These are phyloP conservation scores for Boletus tomentosulus DNA, from an alignment of 768 basidiomycete species.

Conservation along the genomic window DNA sequence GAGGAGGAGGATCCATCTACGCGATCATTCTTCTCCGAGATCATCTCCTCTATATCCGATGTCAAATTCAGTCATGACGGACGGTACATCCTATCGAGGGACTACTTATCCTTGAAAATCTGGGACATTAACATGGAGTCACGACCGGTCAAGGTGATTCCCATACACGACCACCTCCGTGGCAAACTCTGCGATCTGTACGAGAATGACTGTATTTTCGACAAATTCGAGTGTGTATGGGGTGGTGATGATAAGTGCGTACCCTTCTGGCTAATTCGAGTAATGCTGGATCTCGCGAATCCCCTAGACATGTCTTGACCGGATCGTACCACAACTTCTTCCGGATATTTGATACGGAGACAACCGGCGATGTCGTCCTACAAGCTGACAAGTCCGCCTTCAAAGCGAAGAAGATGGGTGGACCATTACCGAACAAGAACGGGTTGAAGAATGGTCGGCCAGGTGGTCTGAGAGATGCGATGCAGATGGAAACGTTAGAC, in stretches of 20 bases:
- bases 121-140: constrained; percentile 99
- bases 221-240: constrained; percentile 99
- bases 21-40: constrained; percentile 99
- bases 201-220: constrained; percentile 99
- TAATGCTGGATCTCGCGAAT: constrained; percentile 2
- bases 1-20: constrained; percentile 98
- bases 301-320: constrained; percentile 85
- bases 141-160: constrained; percentile 93
- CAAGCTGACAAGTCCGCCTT: constrained; percentile 99
- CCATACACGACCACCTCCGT: constrained; percentile 96
- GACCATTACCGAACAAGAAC: constrained; percentile 67
- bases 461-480: constrained; percentile 69
- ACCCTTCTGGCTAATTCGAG: constrained; percentile 9
- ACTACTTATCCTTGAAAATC: constrained; percentile 97
- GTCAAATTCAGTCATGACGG: constrained; percentile 99
- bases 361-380: constrained; percentile 82
- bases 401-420: constrained; percentile 98
- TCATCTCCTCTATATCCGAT: constrained; percentile 98
- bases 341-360: constrained; percentile 96
- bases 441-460: constrained; percentile 74
- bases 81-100: constrained; percentile 92
- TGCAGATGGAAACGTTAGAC: constrained; percentile 83
- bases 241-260: constrained; percentile 93
- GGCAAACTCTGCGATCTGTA: constrained; percentile 98
- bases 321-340: constrained; percentile 99